Percentiles rank a stretch among this genome's conserved stretches.
Evolutionary conservation across 1,284 basidiomycete genomes (phyloP).

Genomic region (Cutaneotrichosporon sp.): DNA sequence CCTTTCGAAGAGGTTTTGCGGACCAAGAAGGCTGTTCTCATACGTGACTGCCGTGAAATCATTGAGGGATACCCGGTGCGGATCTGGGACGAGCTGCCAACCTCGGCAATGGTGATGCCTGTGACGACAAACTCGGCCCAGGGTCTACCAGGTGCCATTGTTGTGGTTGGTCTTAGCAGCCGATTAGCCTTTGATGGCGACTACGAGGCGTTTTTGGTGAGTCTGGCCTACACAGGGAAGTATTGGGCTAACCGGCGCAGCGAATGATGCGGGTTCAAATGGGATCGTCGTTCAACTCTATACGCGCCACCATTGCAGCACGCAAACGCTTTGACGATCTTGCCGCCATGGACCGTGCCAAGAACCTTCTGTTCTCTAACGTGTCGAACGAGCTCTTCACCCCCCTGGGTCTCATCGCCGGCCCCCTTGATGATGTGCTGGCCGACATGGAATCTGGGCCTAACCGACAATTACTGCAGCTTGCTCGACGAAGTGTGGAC

Average conservation of each 20-base stretch:
- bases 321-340: constrained; percentile 44
- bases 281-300: constrained; percentile 17
- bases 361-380: constrained; percentile 43
- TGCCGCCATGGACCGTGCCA: constrained; percentile 47
- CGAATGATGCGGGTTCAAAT: constrained; percentile 21
- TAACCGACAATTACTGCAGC: constrained; percentile 36
- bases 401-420: constrained; percentile 47
- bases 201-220: constrained; percentile 43
- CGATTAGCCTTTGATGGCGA: constrained; percentile 42
- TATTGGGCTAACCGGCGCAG: background rate
- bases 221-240: constrained; percentile 8
- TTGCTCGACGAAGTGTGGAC: constrained; percentile 43
- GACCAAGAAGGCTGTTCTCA: constrained; percentile 30
- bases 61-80: constrained; percentile 37
- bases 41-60: constrained; percentile 39
- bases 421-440: constrained; percentile 40
- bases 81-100: constrained; percentile 45
- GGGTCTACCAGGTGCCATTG: constrained; percentile 35
- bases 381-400: constrained; percentile 47
- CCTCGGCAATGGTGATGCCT: constrained; percentile 46
- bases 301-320: constrained; percentile 29
- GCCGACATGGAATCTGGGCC: constrained; percentile 28
- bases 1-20: constrained; percentile 38
- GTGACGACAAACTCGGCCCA: constrained; percentile 41
- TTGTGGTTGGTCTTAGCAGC: constrained; percentile 47